These are phyloP conservation scores for Ochetophila trinervis DNA, from an alignment of 306 rosid genomes.

Conservation along the genomic window DNA sequence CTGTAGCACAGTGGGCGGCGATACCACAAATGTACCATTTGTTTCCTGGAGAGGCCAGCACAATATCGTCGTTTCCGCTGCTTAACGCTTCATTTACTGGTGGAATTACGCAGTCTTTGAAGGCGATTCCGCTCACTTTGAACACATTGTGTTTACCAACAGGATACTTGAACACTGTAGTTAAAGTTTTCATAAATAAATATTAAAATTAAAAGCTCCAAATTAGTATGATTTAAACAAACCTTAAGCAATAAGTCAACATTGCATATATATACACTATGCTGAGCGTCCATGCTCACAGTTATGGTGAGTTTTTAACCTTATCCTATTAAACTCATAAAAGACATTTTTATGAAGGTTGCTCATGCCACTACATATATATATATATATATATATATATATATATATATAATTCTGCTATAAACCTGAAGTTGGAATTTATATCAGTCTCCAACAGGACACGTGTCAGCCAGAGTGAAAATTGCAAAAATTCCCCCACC, in stretches of 20 bases:
- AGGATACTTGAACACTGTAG: conserved; percentile 24
- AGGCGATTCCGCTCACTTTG: conserved; percentile 22
- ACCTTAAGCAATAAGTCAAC: background rate
- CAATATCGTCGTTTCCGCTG: conserved; percentile 20
- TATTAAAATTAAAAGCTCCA: background rate
- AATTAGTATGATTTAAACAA: background rate
- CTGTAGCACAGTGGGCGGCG: background rate
- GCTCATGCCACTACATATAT: too few species aligned
- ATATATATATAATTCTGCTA: too few species aligned
- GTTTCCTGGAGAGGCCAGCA: background rate
- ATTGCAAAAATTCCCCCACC: too few species aligned
- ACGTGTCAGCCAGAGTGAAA: too few species aligned
- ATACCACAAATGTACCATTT: conserved; percentile 29
- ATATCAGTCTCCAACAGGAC: too few species aligned
- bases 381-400: too few species aligned
- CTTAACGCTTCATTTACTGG: background rate
- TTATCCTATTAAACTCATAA: too few species aligned
- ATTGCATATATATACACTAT: too few species aligned
- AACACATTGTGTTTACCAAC: conserved; percentile 17
- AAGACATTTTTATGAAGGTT: too few species aligned
- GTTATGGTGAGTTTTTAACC: too few species aligned
- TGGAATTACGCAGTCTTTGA: conserved; percentile 1
- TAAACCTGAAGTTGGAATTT: too few species aligned
- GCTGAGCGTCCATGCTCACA: too few species aligned
- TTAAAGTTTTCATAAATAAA: background rate